Evolutionary conservation across 192 early-diverging fungal species (phyloP).

Genomic region (Umbelopsis ramanniana): DNA sequence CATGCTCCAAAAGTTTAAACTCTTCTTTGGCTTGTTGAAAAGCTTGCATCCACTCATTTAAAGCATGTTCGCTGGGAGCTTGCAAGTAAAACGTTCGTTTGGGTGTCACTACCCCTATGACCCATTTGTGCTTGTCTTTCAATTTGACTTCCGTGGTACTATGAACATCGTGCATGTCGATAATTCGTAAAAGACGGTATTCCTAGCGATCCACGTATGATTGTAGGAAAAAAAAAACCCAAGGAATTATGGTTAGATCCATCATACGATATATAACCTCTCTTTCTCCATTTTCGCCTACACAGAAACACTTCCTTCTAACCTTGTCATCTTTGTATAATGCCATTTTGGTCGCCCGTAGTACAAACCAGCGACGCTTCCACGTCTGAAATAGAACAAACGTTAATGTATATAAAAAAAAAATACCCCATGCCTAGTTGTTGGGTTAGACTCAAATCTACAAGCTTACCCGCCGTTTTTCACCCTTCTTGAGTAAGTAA

Average conservation of each 20-base stretch:
- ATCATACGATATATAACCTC: too few species aligned
- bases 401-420: background rate
- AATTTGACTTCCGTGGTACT: slow-evolving; percentile 72
- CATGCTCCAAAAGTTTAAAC: slow-evolving; percentile 29
- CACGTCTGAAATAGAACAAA: slow-evolving; percentile 60
- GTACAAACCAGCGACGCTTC: slow-evolving; percentile 89
- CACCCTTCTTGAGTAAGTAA: slow-evolving; percentile 63
- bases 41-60: slow-evolving; percentile 76
- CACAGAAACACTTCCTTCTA: slow-evolving; percentile 19
- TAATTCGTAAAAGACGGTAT: slow-evolving; percentile 76
- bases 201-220: slow-evolving; percentile 49
- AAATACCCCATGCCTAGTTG: background rate
- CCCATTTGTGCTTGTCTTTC: slow-evolving; percentile 63
- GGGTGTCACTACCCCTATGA: slow-evolving; percentile 79
- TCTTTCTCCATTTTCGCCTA: background rate
- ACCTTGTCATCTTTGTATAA: slow-evolving; percentile 87
- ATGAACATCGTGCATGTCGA: slow-evolving; percentile 72
- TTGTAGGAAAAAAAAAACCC: too few species aligned
- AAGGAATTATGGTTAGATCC: too few species aligned
- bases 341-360: slow-evolving; percentile 75
- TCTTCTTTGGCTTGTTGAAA: slow-evolving; percentile 62
- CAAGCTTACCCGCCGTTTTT: slow-evolving; percentile 56
- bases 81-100: slow-evolving; percentile 76
- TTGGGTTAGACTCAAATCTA: background rate
- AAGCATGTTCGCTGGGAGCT: slow-evolving; percentile 52